These are phyloP conservation scores for Penicillium nordicum DNA, from an alignment of 2,329 filamentous ascomycete species.

Conservation along the genomic window DNA sequence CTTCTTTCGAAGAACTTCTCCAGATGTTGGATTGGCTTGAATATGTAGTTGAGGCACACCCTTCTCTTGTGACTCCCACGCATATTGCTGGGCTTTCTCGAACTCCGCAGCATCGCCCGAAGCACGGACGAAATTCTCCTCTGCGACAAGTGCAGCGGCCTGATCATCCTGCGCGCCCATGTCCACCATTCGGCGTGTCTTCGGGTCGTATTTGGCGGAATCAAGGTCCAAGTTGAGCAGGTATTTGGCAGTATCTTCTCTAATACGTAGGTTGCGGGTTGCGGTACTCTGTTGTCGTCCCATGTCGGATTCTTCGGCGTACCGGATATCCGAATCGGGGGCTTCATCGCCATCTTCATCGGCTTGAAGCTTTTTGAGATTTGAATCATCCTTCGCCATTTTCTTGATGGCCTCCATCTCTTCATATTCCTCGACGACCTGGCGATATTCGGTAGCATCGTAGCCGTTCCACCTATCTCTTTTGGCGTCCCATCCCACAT, in stretches of 20 bases:
- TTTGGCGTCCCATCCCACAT: slow-evolving; percentile 94
- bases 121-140: slow-evolving; percentile 85
- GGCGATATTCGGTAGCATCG: slow-evolving; percentile 77
- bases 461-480: slow-evolving; percentile 98
- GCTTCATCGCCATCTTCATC: slow-evolving; percentile 57
- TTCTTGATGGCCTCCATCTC: slow-evolving; percentile 73
- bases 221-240: slow-evolving; percentile 91
- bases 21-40: slow-evolving; percentile 93
- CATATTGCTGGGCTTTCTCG: slow-evolving; percentile 81
- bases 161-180: slow-evolving; percentile 75
- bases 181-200: slow-evolving; percentile 87
- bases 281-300: slow-evolving; percentile 87
- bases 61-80: slow-evolving; percentile 91
- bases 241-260: slow-evolving; percentile 97
- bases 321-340: slow-evolving; percentile 54
- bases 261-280: slow-evolving; percentile 82
- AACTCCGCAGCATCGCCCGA: slow-evolving; percentile 93
- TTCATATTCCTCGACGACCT: slow-evolving; percentile 86
- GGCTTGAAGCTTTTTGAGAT: slow-evolving; percentile 45
- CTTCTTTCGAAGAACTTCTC: slow-evolving; percentile 77
- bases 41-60: slow-evolving; percentile 78
- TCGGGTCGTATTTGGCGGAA: slow-evolving; percentile 96
- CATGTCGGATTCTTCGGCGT: slow-evolving; percentile 96
- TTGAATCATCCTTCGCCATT: slow-evolving; percentile 50
- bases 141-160: slow-evolving; percentile 77